phyloP scores from a whole-genome alignment of 192 early-diverging fungal genomes.

The Coemansia sp. region DNA sequence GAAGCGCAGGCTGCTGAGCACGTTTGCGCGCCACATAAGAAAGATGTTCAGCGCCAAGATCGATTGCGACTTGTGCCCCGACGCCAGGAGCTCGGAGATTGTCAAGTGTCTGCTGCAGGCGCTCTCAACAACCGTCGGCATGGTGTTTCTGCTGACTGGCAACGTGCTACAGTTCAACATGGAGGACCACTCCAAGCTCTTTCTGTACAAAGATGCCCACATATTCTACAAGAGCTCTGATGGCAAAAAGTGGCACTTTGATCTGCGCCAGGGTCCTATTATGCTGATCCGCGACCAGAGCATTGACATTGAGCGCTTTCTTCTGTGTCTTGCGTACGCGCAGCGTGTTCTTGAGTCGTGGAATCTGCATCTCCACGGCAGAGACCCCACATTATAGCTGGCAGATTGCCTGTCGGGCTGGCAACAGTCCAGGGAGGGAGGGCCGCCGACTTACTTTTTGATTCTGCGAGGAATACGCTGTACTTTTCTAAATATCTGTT shows the following conservation, averaged over 20 bases:
- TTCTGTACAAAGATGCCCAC: slow-evolving; percentile 45
- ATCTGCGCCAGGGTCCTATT: slow-evolving; percentile 44
- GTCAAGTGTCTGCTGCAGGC: slow-evolving; percentile 44
- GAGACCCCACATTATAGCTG: not conserved
- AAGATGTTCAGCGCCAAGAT: slow-evolving; percentile 29
- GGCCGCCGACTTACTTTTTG: not conserved
- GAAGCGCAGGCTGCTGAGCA: slow-evolving; percentile 34
- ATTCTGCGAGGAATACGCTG: not conserved
- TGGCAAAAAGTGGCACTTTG: slow-evolving; percentile 50
- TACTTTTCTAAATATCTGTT: not conserved
- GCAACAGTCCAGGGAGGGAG: not conserved
- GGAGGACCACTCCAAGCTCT: slow-evolving; percentile 47
- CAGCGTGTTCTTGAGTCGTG: slow-evolving; percentile 41
- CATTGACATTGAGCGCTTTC: slow-evolving; percentile 46
- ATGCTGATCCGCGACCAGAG: slow-evolving; percentile 42
- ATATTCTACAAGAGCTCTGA: slow-evolving; percentile 40
- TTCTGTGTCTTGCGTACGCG: slow-evolving; percentile 45
- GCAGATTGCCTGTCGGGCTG: not conserved
- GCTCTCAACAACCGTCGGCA: slow-evolving; percentile 33
- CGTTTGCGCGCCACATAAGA: slow-evolving; percentile 33
- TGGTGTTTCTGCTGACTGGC: slow-evolving; percentile 50
- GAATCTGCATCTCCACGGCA: slow-evolving; percentile 17
- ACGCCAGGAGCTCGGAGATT: not conserved
- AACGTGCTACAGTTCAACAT: slow-evolving; percentile 54
- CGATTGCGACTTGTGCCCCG: slow-evolving; percentile 29